A percentile compares a stretch with the other conserved stretches of the same genome.
Evolutionary conservation across 352 stramenopile genomes (phyloP).

Genomic region (Phytopythium boreale): DNA sequence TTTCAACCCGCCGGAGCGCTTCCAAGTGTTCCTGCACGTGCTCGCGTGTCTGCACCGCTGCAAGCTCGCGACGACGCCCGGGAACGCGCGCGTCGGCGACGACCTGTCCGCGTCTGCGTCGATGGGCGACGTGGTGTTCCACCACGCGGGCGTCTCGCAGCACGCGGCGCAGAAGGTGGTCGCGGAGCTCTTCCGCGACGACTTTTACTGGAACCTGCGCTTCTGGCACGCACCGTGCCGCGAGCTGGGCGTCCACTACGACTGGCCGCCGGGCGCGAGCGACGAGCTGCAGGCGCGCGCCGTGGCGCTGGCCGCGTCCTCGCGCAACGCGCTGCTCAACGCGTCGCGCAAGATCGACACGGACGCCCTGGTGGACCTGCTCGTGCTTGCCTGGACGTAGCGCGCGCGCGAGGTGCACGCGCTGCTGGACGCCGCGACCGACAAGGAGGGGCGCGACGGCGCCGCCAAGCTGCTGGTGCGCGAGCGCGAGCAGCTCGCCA

Average conservation of each 20-base stretch:
- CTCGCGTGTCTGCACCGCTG: slow-evolving; percentile 58
- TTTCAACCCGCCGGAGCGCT: slow-evolving; percentile 71
- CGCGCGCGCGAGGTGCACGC: slow-evolving; percentile 42
- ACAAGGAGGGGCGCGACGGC: slow-evolving; percentile 42
- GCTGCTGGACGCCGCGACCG: slow-evolving; percentile 56
- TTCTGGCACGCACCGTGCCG: slow-evolving; percentile 63
- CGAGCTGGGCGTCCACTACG: slow-evolving; percentile 50
- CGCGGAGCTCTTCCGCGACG: slow-evolving; percentile 63
- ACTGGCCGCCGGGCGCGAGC: slow-evolving; percentile 45
- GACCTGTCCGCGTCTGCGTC: slow-evolving; percentile 7
- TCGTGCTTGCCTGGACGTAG: slow-evolving; percentile 61
- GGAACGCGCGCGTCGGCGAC: slow-evolving; percentile 25
- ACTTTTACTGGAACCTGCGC: slow-evolving; percentile 78
- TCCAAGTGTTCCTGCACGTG: slow-evolving; percentile 63
- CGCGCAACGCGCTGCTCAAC: slow-evolving; percentile 53
- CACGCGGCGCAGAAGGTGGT: slow-evolving; percentile 54
- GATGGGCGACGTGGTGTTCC: slow-evolving; percentile 58
- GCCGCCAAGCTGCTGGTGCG: slow-evolving; percentile 22
- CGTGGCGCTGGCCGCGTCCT: slow-evolving; percentile 33
- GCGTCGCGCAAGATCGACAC: slow-evolving; percentile 69
- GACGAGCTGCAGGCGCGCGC: slow-evolving; percentile 64
- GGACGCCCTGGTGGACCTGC: slow-evolving; percentile 64
- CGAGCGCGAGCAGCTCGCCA: slow-evolving; percentile 36
- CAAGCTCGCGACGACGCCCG: slow-evolving; percentile 30
- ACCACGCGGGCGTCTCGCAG: slow-evolving; percentile 63